Evolutionary conservation across 345 rosid genomes (phyloP).

Genomic region (Durio zibethinus): DNA sequence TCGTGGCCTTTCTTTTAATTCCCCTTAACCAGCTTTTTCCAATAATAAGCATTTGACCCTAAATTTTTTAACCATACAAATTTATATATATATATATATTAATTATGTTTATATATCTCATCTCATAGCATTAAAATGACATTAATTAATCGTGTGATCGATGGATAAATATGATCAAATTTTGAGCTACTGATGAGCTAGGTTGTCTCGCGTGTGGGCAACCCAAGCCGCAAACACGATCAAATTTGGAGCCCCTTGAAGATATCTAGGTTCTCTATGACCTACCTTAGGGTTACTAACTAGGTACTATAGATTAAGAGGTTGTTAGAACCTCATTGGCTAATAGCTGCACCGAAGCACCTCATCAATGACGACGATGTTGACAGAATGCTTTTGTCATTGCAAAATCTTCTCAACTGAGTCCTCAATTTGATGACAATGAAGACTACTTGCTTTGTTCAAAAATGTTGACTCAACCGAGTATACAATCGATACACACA

Average conservation of each 20-base stretch:
- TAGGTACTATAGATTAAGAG: neutral
- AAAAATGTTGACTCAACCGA: neutral
- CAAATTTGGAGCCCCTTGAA: neutral
- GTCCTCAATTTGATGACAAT: neutral
- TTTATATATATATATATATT: too few relatives aligned
- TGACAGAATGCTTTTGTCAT: neutral
- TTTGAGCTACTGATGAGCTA: too few relatives aligned
- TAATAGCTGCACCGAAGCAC: neutral
- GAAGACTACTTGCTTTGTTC: neutral
- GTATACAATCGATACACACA: neutral
- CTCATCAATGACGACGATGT: neutral
- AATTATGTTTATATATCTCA: too few relatives aligned
- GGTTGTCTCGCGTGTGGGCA: neutral
- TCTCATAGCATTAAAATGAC: too few relatives aligned
- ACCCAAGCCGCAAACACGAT: neutral
- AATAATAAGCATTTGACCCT: too few relatives aligned
- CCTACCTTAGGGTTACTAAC: neutral
- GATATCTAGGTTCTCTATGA: neutral
- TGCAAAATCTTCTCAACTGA: neutral
- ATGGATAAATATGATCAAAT: too few relatives aligned
- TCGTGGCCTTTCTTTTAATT: neutral
- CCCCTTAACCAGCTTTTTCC: neutral
- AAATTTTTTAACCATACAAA: too few relatives aligned
- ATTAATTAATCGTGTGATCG: too few relatives aligned
- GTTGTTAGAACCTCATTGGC: neutral